These are phyloP conservation scores for Tylopilus sp. DNA, from an alignment of 768 basidiomycete species.

Conservation along the genomic window DNA sequence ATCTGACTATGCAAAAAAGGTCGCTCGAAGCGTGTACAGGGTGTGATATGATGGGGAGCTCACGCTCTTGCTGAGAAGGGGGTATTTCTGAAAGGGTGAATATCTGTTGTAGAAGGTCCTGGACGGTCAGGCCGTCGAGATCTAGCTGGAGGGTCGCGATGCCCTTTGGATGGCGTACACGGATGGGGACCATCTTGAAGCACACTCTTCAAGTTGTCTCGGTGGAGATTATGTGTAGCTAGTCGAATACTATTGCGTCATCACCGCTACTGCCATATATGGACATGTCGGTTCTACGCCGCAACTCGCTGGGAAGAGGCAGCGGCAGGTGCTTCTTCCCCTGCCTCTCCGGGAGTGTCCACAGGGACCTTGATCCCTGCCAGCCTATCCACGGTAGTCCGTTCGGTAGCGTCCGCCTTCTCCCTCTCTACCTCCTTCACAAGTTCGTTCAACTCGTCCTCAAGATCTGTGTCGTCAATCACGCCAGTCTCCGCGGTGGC, in stretches of 20 bases:
- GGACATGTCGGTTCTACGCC: constrained; percentile 2
- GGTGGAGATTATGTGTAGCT: neutral
- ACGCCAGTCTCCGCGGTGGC: constrained; percentile 45
- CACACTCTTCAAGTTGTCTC: too few species aligned
- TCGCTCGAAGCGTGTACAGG: neutral
- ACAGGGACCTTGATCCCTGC: constrained; percentile 19
- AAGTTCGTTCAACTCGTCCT: constrained; percentile 62
- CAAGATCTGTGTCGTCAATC: constrained; percentile 57
- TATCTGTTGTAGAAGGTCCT: constrained; percentile 73
- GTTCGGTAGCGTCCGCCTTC: constrained; percentile 34
- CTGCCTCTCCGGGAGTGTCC: constrained; percentile 4
- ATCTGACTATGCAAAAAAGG: constrained; percentile 50
- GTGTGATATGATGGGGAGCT: constrained; percentile 27
- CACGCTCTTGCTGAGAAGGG: constrained; percentile 75
- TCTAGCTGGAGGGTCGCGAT: constrained; percentile 73
- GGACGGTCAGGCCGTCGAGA: constrained; percentile 59
- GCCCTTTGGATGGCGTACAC: constrained; percentile 84
- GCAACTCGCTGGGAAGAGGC: constrained; percentile 6
- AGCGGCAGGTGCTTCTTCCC: neutral
- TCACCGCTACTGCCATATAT: constrained; percentile 7
- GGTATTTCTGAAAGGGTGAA: constrained; percentile 63
- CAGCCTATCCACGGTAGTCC: constrained; percentile 18
- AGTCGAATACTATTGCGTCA: constrained; percentile 8
- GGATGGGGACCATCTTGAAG: constrained; percentile 59
- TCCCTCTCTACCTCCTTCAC: constrained; percentile 42